Percentiles rank a stretch among this genome's conserved stretches.
These are phyloP conservation scores for Dipteronia sinensis DNA, from an alignment of 345 rosid species.

Conservation along the genomic window DNA sequence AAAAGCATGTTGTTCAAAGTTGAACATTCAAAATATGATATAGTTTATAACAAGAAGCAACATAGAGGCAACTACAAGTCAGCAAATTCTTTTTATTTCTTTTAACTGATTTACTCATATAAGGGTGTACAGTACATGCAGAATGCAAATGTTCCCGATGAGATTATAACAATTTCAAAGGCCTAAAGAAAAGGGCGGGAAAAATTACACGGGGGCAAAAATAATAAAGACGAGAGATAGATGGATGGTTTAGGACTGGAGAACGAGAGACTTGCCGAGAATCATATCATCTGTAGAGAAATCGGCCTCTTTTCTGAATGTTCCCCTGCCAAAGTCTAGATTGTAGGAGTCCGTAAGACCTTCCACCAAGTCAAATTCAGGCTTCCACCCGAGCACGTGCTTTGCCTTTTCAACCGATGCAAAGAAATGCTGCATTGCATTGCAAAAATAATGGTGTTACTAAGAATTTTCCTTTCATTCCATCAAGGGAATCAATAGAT, in stretches of 20 bases:
- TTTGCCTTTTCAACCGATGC: conserved; percentile 91
- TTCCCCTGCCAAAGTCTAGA: conserved; percentile 89
- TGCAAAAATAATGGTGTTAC: background rate
- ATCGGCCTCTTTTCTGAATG: conserved; percentile 87
- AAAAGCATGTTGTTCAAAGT: conserved; percentile 8
- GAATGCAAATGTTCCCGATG: background rate
- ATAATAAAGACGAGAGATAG: background rate
- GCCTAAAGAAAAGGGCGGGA: background rate
- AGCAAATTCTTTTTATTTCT: background rate
- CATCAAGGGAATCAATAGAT: background rate
- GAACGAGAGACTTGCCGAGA: conserved; percentile 79
- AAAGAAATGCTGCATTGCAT: conserved; percentile 82
- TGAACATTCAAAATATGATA: background rate
- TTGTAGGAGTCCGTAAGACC: conserved; percentile 97
- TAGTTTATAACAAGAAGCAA: background rate
- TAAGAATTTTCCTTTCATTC: background rate
- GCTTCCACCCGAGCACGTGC: conserved; percentile 79
- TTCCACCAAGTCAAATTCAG: conserved; percentile 76
- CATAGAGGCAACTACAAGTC: background rate
- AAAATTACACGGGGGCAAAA: background rate
- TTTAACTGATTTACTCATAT: background rate
- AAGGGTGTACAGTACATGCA: background rate
- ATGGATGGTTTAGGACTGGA: conserved; percentile 41
- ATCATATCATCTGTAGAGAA: conserved; percentile 89
- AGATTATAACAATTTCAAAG: background rate